phyloP scores from a whole-genome alignment of 495 filamentous ascomycete species.

The Glonium stellatum region DNA sequence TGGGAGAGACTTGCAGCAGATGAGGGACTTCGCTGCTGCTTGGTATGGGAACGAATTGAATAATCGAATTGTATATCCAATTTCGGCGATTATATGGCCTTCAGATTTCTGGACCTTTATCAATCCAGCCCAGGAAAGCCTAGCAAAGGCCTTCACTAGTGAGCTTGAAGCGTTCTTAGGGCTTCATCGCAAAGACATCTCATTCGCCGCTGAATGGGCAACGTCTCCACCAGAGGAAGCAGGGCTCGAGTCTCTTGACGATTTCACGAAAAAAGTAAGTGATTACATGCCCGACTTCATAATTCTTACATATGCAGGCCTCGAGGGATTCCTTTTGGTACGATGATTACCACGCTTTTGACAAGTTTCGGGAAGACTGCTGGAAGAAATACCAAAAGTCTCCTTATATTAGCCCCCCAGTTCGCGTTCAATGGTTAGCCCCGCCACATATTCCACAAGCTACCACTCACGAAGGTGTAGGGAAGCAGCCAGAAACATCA shows the following conservation, averaged over 20 bases:
- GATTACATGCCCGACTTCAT: neutral
- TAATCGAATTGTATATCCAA: neutral
- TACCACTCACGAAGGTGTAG: neutral
- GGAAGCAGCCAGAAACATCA: neutral
- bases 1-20: slow-evolving; percentile 4
- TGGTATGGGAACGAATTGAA: slow-evolving; percentile 10
- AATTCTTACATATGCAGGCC: neutral
- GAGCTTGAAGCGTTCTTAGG: neutral
- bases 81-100: neutral
- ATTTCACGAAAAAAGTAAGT: neutral
- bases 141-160: neutral
- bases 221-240: neutral
- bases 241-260: neutral
- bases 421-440: slow-evolving; percentile 24
- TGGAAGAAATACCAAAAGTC: slow-evolving; percentile 8
- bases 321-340: slow-evolving; percentile 18
- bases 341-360: slow-evolving; percentile 29
- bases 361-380: slow-evolving; percentile 27
- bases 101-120: neutral
- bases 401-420: slow-evolving; percentile 20
- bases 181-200: neutral
- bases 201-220: neutral
- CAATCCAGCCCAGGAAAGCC: neutral
- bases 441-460: neutral
- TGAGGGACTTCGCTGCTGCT: slow-evolving; percentile 7